These are phyloP conservation scores for Blastobotrys chiropterorum DNA, from an alignment of 805 yeast genomes.

Conservation along the genomic window DNA sequence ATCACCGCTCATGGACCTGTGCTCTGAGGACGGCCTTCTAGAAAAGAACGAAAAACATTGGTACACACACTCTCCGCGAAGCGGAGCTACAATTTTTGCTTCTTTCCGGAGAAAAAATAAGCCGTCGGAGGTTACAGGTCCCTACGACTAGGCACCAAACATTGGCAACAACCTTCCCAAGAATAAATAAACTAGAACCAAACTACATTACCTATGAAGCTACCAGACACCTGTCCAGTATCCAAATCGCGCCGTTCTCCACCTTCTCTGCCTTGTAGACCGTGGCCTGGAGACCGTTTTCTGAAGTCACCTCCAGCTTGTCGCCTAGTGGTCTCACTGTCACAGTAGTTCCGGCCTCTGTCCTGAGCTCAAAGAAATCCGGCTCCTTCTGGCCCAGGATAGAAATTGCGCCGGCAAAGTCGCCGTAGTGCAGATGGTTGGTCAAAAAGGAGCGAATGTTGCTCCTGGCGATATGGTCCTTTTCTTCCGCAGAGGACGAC, in stretches of 20 bases:
- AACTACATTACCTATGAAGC: no score
- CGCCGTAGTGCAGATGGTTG: conserved; percentile 49
- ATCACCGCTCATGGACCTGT: no score
- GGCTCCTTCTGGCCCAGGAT: conserved; percentile 4
- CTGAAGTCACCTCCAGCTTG: conserved; percentile 3
- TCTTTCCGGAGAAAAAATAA: no score
- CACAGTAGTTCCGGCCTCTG: conserved; percentile 10
- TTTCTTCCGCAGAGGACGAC: conserved; percentile 32
- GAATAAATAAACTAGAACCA: no score
- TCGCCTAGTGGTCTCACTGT: conserved; percentile 6
- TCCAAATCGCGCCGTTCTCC: conserved; percentile 29
- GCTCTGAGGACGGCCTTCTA: no score
- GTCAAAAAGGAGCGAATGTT: conserved; percentile 56
- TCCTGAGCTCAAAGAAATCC: conserved; percentile 1
- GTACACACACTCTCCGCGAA: no score
- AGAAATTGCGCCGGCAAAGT: conserved; percentile 8
- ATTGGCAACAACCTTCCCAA: no score
- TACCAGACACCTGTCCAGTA: conserved; percentile 19
- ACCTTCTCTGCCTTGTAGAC: conserved; percentile 18
- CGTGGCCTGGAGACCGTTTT: conserved; percentile 11
- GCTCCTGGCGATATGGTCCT: conserved; percentile 42
- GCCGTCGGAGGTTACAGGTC: no score
- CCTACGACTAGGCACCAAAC: no score
- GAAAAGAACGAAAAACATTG: no score
- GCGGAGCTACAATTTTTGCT: no score